phyloP scores from a whole-genome alignment of 108 stramenopile species.

The Nitzschia putrida region DNA sequence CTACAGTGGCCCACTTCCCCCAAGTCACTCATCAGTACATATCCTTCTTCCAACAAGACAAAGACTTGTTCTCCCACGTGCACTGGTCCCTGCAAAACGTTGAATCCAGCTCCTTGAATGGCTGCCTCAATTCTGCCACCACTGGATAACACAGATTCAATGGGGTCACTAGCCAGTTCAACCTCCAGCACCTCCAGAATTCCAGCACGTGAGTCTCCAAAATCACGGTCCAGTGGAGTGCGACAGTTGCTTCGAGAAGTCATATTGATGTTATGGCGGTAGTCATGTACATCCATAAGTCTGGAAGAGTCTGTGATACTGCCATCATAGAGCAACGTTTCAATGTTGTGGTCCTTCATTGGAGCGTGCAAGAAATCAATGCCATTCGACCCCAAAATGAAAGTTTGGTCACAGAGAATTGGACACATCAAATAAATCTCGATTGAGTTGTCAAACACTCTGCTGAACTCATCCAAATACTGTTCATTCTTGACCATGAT shows the following conservation, averaged over 20 bases:
- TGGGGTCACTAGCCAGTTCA: constrained; percentile 47
- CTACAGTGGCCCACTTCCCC: constrained; percentile 59
- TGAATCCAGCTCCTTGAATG: constrained; percentile 45
- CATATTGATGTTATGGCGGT: constrained; percentile 14
- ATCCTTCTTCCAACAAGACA: constrained; percentile 59
- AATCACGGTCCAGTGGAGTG: not conserved
- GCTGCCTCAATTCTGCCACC: constrained; percentile 12
- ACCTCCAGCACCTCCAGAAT: constrained; percentile 57
- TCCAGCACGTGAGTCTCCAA: constrained; percentile 28
- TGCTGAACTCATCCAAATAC: constrained; percentile 32
- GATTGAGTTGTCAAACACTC: constrained; percentile 44
- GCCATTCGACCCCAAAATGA: constrained; percentile 43
- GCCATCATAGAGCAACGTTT: constrained; percentile 11
- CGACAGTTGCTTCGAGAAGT: constrained; percentile 1
- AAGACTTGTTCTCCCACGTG: constrained; percentile 29
- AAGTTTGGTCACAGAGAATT: constrained; percentile 68
- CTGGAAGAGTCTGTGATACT: not conserved
- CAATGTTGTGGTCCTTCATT: constrained; percentile 32
- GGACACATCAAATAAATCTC: constrained; percentile 36
- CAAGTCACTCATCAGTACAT: constrained; percentile 55
- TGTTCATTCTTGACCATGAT: constrained; percentile 83
- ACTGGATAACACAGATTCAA: constrained; percentile 9
- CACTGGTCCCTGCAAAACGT: constrained; percentile 16
- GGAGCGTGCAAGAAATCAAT: constrained; percentile 40
- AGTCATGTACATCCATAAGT: constrained; percentile 34